Evolutionary conservation across 805 yeast species (phyloP), one percentile per base, ranked within the genome.

Genomic region (Metschnikowia henanensis): DNA sequence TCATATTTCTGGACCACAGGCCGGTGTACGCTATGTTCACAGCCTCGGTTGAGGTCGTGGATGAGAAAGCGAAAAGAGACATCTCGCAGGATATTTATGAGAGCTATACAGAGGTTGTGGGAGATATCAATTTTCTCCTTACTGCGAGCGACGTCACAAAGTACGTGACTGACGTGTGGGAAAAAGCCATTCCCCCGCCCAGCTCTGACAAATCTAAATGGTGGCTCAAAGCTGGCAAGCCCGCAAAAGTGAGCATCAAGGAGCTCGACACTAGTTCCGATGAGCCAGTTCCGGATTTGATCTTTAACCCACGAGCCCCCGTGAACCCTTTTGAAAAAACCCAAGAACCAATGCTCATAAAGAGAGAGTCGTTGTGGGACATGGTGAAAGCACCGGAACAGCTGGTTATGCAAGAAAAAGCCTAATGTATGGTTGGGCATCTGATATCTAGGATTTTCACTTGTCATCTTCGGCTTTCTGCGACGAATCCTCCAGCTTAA

Each of bases 191-290:
- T 41, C 97, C 97, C 4, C 87, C 96, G 1, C 99, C 99, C 13
- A 84, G 95, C 45, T 79, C 94, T 0, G 96, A 87, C 43, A 64
- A 72, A 12, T 68, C 75, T 18, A 87, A 88, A 62, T 94, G 99
- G 99, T 94, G 99, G 99, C 72, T 88, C 15, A 83, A 84, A 12
- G 83, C 83, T 9, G 92, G 94, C 0, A 73, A 76, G 46, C 77
- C 83, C 10, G 90, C 91, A 2, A 88, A 84, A 57, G 84, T 92
- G 2, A 60, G 60, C 7, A 71, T 86, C 8, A 64, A 68, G 4
- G 76, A 76, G 32, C 56, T 81, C 26, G 64, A 68, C 4, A 68
- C 66, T 17, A 46, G 45, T 15, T 43, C 36, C 55, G 50, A 29
- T 55, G 54, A 4, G 12, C 16, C 36, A 16, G 25, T 12, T 4